phyloP scores from a whole-genome alignment of 345 rosid genomes.

The Acer negundo region DNA sequence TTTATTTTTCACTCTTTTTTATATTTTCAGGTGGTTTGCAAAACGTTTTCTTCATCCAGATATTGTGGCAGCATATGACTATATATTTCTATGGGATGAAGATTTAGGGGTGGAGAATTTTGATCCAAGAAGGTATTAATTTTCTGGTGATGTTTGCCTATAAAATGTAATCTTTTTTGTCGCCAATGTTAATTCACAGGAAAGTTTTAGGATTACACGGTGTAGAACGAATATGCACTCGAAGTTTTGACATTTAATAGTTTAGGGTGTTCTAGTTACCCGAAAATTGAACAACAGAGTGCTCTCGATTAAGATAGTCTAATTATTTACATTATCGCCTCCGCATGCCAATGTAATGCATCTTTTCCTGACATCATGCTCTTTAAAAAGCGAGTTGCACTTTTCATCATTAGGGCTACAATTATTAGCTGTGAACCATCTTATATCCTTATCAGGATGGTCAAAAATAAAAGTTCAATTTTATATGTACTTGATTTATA shows the following conservation, averaged over 20 bases:
- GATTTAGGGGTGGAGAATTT: constrained; percentile 89
- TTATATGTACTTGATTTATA: background rate
- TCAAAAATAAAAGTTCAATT: background rate
- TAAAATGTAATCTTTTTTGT: background rate
- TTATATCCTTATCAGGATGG: background rate
- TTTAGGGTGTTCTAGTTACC: no score
- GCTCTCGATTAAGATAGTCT: background rate
- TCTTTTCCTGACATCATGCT: no score
- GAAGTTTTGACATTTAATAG: no score
- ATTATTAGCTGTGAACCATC: background rate
- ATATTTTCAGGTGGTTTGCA: constrained; percentile 88
- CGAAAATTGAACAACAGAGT: background rate
- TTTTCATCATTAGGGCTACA: background rate
- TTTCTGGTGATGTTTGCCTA: background rate
- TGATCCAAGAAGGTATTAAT: constrained; percentile 63
- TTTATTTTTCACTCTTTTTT: background rate
- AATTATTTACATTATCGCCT: no score
- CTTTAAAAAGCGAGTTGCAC: background rate
- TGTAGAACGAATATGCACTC: no score
- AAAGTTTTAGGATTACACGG: background rate
- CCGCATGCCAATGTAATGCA: no score
- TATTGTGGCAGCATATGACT: constrained; percentile 77
- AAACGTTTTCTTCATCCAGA: constrained; percentile 97
- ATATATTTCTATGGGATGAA: constrained; percentile 96
- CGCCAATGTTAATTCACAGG: background rate